A percentile compares a stretch with the other conserved stretches of the same genome.
These are phyloP conservation scores for Echites panduratus DNA, from an alignment of 257 asterid genomes.

Conservation along the genomic window DNA sequence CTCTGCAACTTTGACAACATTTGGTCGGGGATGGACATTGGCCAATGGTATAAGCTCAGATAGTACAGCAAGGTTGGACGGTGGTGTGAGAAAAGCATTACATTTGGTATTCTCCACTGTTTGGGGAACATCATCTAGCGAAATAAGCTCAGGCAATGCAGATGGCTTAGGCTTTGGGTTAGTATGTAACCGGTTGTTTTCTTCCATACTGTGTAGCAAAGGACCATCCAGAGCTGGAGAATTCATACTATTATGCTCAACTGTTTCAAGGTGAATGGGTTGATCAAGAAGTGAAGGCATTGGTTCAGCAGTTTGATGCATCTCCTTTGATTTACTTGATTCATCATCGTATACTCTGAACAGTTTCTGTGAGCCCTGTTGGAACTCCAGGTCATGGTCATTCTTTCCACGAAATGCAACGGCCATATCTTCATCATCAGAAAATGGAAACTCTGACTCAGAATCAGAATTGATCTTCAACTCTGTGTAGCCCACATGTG, in stretches of 20 bases:
- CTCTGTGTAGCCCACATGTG: conserved; percentile 65
- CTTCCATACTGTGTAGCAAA: conserved; percentile 29
- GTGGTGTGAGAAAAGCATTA: conserved; percentile 26
- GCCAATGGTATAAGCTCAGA: conserved; percentile 49
- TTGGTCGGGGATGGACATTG: conserved; percentile 30
- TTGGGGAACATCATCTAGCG: conserved; percentile 29
- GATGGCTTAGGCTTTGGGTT: conserved; percentile 24
- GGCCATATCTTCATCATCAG: conserved; percentile 64
- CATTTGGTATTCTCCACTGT: conserved; percentile 23
- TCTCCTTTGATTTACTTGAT: conserved; percentile 19
- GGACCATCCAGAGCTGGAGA: conserved; percentile 20
- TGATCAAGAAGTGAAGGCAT: conserved; percentile 33
- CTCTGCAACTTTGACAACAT: conserved; percentile 21
- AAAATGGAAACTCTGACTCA: conserved; percentile 60
- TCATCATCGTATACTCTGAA: conserved; percentile 17
- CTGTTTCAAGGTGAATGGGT: conserved; percentile 27
- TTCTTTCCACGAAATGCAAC: conserved; percentile 19
- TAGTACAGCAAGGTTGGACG: conserved; percentile 37
- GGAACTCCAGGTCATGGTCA: conserved; percentile 20
- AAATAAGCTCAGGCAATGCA: conserved; percentile 26
- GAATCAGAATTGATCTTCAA: conserved; percentile 74
- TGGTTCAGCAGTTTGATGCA: conserved; percentile 22
- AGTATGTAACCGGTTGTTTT: conserved; percentile 31
- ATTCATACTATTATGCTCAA: conserved; percentile 19
- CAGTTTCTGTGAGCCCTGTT: conserved; percentile 12